Evolutionary conservation across 495 filamentous ascomycete genomes (phyloP).

Genomic region (Podospora anserina): DNA sequence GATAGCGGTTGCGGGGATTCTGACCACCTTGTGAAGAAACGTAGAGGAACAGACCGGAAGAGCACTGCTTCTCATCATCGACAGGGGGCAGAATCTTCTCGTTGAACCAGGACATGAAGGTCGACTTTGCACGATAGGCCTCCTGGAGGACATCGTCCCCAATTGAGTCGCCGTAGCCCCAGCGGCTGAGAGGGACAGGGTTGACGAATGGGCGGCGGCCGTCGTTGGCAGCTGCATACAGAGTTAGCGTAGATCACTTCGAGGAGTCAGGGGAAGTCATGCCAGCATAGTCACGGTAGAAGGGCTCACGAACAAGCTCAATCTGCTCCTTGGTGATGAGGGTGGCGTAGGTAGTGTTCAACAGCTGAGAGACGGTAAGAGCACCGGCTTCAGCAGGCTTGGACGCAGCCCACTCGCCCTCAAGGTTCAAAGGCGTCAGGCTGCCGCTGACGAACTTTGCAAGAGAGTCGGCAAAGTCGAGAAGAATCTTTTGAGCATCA

Average conservation of each 20-base stretch:
- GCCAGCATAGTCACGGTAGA: constrained; percentile 51
- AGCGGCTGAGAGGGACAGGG: constrained; percentile 53
- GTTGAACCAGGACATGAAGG: constrained; percentile 56
- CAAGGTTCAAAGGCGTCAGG: constrained; percentile 36
- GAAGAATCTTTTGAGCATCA: constrained; percentile 35
- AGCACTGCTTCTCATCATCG: constrained; percentile 32
- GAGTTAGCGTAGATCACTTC: too few relatives aligned
- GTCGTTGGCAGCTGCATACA: constrained; percentile 31
- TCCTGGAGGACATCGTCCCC: constrained; percentile 36
- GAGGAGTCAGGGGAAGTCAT: too few relatives aligned
- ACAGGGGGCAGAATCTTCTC: constrained; percentile 43
- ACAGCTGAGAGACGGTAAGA: constrained; percentile 25
- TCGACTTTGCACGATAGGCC: constrained; percentile 45
- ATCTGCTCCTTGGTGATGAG: constrained; percentile 54
- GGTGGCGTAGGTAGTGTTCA: constrained; percentile 50
- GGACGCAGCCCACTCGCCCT: constrained; percentile 39
- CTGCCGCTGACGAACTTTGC: constrained; percentile 40
- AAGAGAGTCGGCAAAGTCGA: constrained; percentile 40
- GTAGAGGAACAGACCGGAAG: constrained; percentile 37
- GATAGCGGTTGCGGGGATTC: constrained; percentile 37
- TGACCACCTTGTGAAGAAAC: constrained; percentile 23
- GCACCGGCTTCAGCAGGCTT: constrained; percentile 31
- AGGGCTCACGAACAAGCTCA: constrained; percentile 45
- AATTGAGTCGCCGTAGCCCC: constrained; percentile 51
- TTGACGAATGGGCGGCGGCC: constrained; percentile 54